Percentiles rank a stretch among this genome's conserved stretches.
These are phyloP conservation scores for Barnettozyma pratensis DNA, from an alignment of 805 yeast genomes.

Conservation along the genomic window DNA sequence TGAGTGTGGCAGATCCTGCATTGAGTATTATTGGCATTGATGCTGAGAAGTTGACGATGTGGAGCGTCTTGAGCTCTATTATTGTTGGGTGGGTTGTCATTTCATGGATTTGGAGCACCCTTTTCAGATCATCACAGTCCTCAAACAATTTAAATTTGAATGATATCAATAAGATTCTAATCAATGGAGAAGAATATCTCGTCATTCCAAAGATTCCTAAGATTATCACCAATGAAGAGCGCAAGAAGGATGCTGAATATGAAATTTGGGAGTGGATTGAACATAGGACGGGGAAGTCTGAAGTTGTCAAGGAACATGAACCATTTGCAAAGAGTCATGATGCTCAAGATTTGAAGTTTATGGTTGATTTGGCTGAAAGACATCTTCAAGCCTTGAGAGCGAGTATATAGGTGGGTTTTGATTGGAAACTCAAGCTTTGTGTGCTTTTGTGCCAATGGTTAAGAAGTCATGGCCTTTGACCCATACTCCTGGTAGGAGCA, in stretches of 20 bases:
- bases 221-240: slow-evolving; percentile 1
- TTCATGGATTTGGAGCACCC: not conserved
- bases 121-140: not conserved
- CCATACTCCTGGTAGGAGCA: too few relatives aligned
- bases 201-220: slow-evolving; percentile 18
- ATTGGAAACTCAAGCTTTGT: too few relatives aligned
- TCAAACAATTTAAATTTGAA: not conserved
- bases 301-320: not conserved
- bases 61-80: not conserved
- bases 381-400: slow-evolving; percentile 14
- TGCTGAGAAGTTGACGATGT: not conserved
- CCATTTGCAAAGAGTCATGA: slow-evolving; percentile 10
- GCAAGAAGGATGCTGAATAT: slow-evolving; percentile 13
- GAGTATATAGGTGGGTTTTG: not conserved
- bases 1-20: not conserved
- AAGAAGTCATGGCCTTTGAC: too few relatives aligned
- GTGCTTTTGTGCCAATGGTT: too few relatives aligned
- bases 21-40: not conserved
- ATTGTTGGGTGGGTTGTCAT: not conserved
- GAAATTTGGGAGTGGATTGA: slow-evolving; percentile 28
- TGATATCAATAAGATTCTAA: slow-evolving; percentile 14
- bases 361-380: slow-evolving; percentile 19
- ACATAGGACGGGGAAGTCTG: slow-evolving; percentile 7
- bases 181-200: slow-evolving; percentile 19
- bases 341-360: slow-evolving; percentile 21